These are phyloP conservation scores for Tardiomyces blankii DNA, from an alignment of 1,139 yeast genomes.

Conservation along the genomic window DNA sequence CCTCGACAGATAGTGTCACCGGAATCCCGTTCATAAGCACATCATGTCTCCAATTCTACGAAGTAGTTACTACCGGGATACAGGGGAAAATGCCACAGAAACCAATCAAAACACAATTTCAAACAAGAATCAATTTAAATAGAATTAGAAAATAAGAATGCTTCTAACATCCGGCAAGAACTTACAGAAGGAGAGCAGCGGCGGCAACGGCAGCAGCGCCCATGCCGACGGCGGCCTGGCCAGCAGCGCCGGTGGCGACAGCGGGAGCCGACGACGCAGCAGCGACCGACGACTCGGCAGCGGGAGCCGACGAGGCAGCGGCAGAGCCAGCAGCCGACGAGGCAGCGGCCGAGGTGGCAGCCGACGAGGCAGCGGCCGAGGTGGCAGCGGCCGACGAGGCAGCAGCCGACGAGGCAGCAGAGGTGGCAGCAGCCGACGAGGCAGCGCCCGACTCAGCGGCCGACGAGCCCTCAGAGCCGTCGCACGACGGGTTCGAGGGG, in stretches of 20 bases:
- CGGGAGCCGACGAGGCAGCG: neutral
- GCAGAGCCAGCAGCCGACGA: neutral
- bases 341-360: too few species aligned
- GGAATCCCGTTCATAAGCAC: too few species aligned
- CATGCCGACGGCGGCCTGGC: neutral
- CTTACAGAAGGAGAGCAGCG: neutral
- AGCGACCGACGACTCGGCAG: neutral
- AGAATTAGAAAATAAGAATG: neutral
- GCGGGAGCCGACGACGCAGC: neutral
- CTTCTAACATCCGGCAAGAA: neutral
- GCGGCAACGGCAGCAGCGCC: neutral
- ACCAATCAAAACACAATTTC: too few species aligned
- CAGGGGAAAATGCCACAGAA: too few species aligned
- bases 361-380: neutral
- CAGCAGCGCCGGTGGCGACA: neutral
- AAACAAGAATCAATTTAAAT: neutral
- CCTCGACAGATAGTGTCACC: too few species aligned
- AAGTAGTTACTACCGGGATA: too few species aligned
- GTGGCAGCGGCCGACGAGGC: neutral
- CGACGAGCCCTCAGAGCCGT: neutral
- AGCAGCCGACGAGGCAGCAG: neutral
- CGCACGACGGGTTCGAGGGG: neutral
- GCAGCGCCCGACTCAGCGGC: neutral
- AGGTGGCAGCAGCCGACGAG: too few species aligned
- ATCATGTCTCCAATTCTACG: too few species aligned